Percentiles rank a stretch among this genome's conserved stretches.
Conservation (phyloP, 768 basidiomycete genomes). For the Galerina marginata region DNA sequence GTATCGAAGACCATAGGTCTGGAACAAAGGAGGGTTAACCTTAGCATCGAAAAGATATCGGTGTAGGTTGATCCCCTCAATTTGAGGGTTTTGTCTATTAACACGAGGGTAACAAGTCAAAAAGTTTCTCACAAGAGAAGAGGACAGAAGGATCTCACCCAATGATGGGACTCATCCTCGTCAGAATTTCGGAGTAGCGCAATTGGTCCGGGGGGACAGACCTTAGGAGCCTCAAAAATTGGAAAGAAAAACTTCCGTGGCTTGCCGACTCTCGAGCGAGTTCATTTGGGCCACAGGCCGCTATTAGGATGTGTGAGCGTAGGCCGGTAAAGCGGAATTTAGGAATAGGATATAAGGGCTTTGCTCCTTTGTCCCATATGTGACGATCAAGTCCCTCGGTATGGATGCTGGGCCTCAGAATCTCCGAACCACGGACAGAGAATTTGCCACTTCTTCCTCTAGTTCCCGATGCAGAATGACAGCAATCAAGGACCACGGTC, state of each 20-base stretch:
- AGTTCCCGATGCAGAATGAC: slow-evolving; percentile 19
- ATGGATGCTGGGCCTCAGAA: background rate
- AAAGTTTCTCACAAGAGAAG: background rate
- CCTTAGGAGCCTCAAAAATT: slow-evolving; percentile 8
- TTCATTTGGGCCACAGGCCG: slow-evolving; percentile 17
- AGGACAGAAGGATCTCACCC: background rate
- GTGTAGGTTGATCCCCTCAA: slow-evolving; percentile 10
- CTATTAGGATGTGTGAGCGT: slow-evolving; percentile 16
- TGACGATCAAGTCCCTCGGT: slow-evolving; percentile 6
- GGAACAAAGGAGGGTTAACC: background rate
- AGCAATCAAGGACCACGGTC: slow-evolving; percentile 20
- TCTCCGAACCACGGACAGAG: background rate
- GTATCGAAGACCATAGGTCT: background rate
- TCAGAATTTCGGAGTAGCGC: slow-evolving; percentile 10
- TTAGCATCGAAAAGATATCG: slow-evolving; percentile 9
- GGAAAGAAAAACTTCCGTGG: slow-evolving; percentile 11
- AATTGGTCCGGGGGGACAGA: slow-evolving; percentile 6
- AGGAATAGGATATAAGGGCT: background rate
- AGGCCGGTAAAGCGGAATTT: slow-evolving; percentile 4
- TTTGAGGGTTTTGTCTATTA: slow-evolving; percentile 18
- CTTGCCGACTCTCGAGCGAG: slow-evolving; percentile 4
- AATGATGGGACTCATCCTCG: slow-evolving; percentile 7
- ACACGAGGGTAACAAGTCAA: background rate
- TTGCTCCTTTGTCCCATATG: background rate
- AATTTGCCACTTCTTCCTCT: background rate